These are phyloP conservation scores for Aspergillus cristatus DNA, from an alignment of 495 filamentous ascomycete genomes.

Conservation along the genomic window DNA sequence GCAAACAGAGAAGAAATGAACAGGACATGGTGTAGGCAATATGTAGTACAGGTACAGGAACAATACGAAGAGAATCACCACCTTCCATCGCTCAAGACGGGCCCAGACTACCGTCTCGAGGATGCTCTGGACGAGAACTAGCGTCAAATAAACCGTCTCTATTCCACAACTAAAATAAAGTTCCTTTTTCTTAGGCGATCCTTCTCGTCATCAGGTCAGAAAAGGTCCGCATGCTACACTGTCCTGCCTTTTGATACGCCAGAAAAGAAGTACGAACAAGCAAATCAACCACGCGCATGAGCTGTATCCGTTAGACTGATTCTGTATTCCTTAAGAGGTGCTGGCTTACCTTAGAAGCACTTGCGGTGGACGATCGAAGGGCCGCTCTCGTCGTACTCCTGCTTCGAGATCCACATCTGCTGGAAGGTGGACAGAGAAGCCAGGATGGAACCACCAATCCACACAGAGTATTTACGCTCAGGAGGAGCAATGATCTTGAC, in stretches of 20 bases:
- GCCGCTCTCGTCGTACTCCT: conserved; percentile 99
- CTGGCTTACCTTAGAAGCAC: conserved; percentile 78
- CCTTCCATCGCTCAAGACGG: not conserved
- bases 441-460: conserved; percentile 99
- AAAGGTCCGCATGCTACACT: conserved; percentile 36
- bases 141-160: conserved; percentile 30
- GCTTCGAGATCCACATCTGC: conserved; percentile 99
- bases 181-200: conserved; percentile 42
- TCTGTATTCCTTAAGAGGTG: not conserved
- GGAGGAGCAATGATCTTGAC: conserved; percentile 72
- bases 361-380: conserved; percentile 99
- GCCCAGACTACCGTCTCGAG: conserved; percentile 11
- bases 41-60: too few relatives aligned
- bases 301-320: conserved; percentile 1
- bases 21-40: too few relatives aligned
- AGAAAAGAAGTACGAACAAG: conserved; percentile 41
- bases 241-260: conserved; percentile 42
- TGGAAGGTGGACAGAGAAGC: conserved; percentile 99
- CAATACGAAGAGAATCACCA: too few relatives aligned
- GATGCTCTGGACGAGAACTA: too few relatives aligned
- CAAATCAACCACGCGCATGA: conserved; percentile 22
- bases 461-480: conserved; percentile 85
- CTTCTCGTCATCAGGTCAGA: conserved; percentile 40
- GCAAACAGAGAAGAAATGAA: too few relatives aligned
- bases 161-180: conserved; percentile 38